Evolutionary conservation across 2,329 filamentous ascomycete genomes (phyloP).

Genomic region (Aphanocladium album): DNA sequence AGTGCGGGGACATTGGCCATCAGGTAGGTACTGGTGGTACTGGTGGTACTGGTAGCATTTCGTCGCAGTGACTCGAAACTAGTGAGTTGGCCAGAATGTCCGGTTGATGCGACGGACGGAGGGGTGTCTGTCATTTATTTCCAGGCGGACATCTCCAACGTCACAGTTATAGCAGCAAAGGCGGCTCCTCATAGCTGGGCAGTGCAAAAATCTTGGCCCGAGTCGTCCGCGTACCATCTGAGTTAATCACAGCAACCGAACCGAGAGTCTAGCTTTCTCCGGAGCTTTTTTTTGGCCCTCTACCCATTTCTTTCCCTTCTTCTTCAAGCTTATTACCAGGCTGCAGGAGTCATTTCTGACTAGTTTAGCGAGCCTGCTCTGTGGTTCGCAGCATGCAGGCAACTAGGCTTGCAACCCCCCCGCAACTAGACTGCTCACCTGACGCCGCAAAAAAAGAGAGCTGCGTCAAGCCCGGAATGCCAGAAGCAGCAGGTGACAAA

Average conservation of each 20-base stretch:
- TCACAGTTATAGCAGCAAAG: no score
- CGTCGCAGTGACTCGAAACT: no score
- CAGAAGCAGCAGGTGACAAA: slow-evolving; percentile 3
- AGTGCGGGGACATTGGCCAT: background rate
- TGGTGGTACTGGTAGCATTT: no score
- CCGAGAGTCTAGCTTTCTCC: background rate
- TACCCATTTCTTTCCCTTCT: no score
- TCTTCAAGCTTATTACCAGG: no score
- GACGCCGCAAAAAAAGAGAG: background rate
- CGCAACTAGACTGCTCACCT: background rate
- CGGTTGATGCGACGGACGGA: no score
- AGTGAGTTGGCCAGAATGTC: no score
- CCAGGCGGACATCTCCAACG: no score
- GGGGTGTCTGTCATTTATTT: background rate
- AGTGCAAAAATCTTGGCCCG: background rate
- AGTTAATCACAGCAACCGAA: background rate
- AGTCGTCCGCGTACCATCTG: background rate
- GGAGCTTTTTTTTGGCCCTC: no score
- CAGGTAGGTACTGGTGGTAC: background rate
- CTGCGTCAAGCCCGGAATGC: background rate
- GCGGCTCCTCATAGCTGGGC: background rate
- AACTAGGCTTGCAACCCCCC: background rate
- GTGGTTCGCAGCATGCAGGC: background rate
- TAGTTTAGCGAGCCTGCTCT: background rate
- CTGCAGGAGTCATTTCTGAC: no score